Percentiles rank a stretch among this genome's conserved stretches.
phyloP scores from a whole-genome alignment of 2,329 filamentous ascomycete species.

The Trematosphaeria pertusa region DNA sequence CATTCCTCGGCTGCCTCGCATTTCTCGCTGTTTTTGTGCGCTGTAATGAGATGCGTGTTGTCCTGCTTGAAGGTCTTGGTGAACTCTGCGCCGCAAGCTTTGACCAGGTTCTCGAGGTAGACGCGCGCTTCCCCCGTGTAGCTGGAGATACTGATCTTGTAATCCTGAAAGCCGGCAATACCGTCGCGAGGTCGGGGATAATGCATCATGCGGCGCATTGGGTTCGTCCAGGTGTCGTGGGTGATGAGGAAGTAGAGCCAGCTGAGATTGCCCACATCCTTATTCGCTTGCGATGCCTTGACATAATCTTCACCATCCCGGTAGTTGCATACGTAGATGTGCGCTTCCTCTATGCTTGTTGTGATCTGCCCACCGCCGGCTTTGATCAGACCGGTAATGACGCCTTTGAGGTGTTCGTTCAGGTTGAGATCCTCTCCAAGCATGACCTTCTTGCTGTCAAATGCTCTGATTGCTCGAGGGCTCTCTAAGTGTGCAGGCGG shows the following conservation, averaged over 20 bases:
- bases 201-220: conserved; percentile 81
- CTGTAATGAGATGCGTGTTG: conserved; percentile 94
- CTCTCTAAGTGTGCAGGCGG: conserved; percentile 28
- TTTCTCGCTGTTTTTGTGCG: conserved; percentile 88
- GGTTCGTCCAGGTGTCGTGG: conserved; percentile 86
- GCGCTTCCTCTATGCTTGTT: conserved; percentile 69
- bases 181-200: conserved; percentile 83
- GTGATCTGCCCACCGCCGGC: conserved; percentile 75
- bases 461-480: conserved; percentile 62
- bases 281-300: conserved; percentile 75
- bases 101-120: conserved; percentile 91
- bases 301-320: conserved; percentile 82
- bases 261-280: conserved; percentile 87
- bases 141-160: conserved; percentile 90
- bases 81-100: conserved; percentile 82
- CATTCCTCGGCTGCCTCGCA: conserved; percentile 91
- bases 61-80: conserved; percentile 95
- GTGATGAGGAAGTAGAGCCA: conserved; percentile 96
- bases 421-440: conserved; percentile 78
- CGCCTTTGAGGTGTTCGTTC: conserved; percentile 68
- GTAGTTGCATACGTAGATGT: conserved; percentile 88
- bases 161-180: conserved; percentile 77
- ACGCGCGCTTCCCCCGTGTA: conserved; percentile 93
- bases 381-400: conserved; percentile 73
- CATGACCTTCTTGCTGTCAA: conserved; percentile 78